Percentiles rank a stretch among this genome's conserved stretches.
These are phyloP conservation scores for Primulina huaijiensis DNA, from an alignment of 257 asterid genomes.

Conservation along the genomic window DNA sequence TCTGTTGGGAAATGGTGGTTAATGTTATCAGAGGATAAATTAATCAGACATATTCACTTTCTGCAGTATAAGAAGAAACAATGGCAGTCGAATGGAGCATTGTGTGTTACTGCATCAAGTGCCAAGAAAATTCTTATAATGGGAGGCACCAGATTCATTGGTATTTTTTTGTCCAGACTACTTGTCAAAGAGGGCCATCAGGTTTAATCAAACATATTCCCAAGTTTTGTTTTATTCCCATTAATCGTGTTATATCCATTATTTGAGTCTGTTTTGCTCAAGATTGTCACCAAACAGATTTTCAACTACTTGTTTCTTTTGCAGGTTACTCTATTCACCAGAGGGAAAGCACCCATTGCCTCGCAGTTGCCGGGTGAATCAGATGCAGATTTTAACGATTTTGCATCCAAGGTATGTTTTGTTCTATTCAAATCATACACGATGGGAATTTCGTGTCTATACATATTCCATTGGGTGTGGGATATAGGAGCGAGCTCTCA, in stretches of 20 bases:
- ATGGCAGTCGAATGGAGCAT: constrained; percentile 60
- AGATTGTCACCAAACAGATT: background rate
- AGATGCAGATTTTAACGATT: constrained; percentile 68
- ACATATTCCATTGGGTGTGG: background rate
- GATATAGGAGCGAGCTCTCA: background rate
- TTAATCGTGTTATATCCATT: background rate
- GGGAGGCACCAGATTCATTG: constrained; percentile 99
- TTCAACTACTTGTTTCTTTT: constrained; percentile 3
- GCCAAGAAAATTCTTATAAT: constrained; percentile 89
- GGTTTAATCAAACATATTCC: constrained; percentile 36
- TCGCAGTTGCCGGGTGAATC: constrained; percentile 92
- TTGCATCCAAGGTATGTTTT: constrained; percentile 62
- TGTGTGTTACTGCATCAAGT: constrained; percentile 67
- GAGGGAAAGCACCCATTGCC: constrained; percentile 96
- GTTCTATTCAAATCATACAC: too few species aligned
- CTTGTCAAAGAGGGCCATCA: constrained; percentile 97
- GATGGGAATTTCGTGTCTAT: background rate
- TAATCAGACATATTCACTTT: background rate
- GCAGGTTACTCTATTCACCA: constrained; percentile 93
- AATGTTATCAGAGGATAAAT: too few species aligned
- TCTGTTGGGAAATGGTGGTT: too few species aligned
- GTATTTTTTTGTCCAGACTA: constrained; percentile 85
- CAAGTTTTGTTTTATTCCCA: background rate
- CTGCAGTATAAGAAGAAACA: constrained; percentile 62
- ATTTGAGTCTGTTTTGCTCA: background rate